Conservation (phyloP, 331 rosid species). For the Erythrophleum ivorense region DNA sequence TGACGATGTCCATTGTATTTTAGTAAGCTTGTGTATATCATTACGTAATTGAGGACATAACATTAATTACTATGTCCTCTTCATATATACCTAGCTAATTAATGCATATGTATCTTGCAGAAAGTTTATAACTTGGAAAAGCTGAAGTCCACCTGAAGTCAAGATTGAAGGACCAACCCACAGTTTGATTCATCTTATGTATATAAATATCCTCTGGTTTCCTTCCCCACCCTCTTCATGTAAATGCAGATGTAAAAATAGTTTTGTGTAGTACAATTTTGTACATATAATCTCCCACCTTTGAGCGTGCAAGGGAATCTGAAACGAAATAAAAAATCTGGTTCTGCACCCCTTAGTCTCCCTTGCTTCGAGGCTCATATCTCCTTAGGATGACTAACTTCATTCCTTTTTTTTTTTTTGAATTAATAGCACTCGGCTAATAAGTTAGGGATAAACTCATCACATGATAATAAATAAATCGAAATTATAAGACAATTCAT, state of each 20-base stretch:
- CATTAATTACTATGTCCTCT: neutral
- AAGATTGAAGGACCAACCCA: conserved; percentile 8
- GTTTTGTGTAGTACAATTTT: neutral
- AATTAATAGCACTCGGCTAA: neutral
- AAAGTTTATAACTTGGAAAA: conserved; percentile 63
- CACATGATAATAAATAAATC: neutral
- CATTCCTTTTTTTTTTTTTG: neutral
- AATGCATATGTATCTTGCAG: conserved; percentile 48
- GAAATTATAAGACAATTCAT: neutral
- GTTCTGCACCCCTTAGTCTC: neutral
- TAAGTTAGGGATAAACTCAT: neutral
- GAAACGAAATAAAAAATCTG: neutral
- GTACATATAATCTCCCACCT: neutral
- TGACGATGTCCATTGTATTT: conserved; percentile 64
- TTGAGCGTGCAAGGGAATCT: neutral
- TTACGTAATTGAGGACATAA: neutral
- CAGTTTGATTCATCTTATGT: neutral
- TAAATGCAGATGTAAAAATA: conserved; percentile 15
- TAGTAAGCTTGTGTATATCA: conserved; percentile 48
- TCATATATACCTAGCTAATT: neutral
- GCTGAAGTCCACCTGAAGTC: conserved; percentile 61
- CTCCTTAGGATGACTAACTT: neutral
- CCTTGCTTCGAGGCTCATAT: neutral
- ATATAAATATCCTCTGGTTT: neutral
- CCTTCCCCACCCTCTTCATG: neutral